Evolutionary conservation across 1,284 basidiomycete genomes (phyloP).

Genomic region (Lignosus rhinocerotis): DNA sequence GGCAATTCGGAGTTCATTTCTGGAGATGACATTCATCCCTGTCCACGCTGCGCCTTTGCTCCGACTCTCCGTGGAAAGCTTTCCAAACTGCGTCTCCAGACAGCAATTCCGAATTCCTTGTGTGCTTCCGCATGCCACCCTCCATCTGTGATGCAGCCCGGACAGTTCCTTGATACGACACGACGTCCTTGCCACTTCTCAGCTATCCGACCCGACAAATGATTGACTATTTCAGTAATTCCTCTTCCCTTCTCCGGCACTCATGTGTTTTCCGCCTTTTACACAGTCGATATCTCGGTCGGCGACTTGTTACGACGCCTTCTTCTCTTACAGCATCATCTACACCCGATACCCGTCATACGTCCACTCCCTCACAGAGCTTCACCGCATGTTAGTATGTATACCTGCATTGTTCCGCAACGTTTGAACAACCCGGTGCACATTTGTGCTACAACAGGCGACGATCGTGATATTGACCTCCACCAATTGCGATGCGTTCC

Average conservation of each 20-base stretch:
- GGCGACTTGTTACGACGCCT: conserved; percentile 4
- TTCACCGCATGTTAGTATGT: background rate
- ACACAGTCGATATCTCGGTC: background rate
- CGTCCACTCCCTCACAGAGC: background rate
- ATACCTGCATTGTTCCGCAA: background rate
- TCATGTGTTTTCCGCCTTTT: background rate
- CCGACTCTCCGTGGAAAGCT: conserved; percentile 22
- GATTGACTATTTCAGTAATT: conserved; percentile 4
- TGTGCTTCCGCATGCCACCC: conserved; percentile 18
- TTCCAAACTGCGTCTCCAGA: conserved; percentile 23
- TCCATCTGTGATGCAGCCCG: conserved; percentile 21
- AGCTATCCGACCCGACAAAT: background rate
- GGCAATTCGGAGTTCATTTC: conserved; percentile 21
- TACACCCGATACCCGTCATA: background rate
- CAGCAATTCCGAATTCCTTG: conserved; percentile 22
- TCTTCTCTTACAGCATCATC: background rate
- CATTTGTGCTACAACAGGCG: background rate
- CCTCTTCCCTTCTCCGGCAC: conserved; percentile 5
- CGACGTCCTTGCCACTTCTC: conserved; percentile 5
- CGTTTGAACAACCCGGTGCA: background rate
- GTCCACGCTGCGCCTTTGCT: conserved; percentile 18
- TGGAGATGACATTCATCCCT: conserved; percentile 7
- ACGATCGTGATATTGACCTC: background rate
- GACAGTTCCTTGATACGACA: conserved; percentile 22
- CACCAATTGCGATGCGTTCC: background rate